phyloP scores from a whole-genome alignment of 2,329 filamentous ascomycete species.

The Fonsecaea erecta region DNA sequence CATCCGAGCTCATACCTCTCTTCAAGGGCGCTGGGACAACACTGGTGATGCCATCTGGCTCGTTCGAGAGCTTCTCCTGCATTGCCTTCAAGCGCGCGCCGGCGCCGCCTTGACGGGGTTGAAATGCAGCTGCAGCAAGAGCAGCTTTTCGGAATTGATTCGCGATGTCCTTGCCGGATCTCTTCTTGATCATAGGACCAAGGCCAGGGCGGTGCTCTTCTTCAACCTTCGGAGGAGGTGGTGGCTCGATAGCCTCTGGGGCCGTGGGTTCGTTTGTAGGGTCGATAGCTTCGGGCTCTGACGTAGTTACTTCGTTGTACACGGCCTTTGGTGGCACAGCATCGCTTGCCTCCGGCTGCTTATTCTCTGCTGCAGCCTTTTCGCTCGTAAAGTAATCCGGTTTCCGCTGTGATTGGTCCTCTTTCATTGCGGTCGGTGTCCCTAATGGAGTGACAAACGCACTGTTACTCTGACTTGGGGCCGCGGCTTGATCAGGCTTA shows the following conservation, averaged over 20 bases:
- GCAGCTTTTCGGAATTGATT: constrained; percentile 81
- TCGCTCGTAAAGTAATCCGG: constrained; percentile 25
- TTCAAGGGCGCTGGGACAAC: constrained; percentile 78
- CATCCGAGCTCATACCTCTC: constrained; percentile 49
- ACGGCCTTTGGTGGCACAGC: constrained; percentile 12
- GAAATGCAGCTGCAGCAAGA: constrained; percentile 73
- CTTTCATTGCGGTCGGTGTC: constrained; percentile 43
- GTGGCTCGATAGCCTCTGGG: constrained; percentile 40
- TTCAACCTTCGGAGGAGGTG: constrained; percentile 56
- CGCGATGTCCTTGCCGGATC: constrained; percentile 73
- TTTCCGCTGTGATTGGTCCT: constrained; percentile 33
- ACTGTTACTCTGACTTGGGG: constrained; percentile 41
- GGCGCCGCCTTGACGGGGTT: constrained; percentile 84
- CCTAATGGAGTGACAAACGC: constrained; percentile 45
- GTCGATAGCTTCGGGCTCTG: constrained; percentile 15
- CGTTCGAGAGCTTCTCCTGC: constrained; percentile 62
- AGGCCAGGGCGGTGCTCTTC: constrained; percentile 72
- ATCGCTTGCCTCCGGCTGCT: constrained; percentile 11
- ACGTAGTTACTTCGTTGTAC: constrained; percentile 6
- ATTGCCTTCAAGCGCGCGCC: constrained; percentile 74
- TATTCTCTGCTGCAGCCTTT: constrained; percentile 12
- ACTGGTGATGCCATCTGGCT: constrained; percentile 85
- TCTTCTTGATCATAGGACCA: constrained; percentile 85
- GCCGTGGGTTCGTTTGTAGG: constrained; percentile 28
- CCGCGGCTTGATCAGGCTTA: constrained; percentile 40